Conservation (phyloP, 176 grass and related monocot genomes). For the Triticum aestivum region DNA sequence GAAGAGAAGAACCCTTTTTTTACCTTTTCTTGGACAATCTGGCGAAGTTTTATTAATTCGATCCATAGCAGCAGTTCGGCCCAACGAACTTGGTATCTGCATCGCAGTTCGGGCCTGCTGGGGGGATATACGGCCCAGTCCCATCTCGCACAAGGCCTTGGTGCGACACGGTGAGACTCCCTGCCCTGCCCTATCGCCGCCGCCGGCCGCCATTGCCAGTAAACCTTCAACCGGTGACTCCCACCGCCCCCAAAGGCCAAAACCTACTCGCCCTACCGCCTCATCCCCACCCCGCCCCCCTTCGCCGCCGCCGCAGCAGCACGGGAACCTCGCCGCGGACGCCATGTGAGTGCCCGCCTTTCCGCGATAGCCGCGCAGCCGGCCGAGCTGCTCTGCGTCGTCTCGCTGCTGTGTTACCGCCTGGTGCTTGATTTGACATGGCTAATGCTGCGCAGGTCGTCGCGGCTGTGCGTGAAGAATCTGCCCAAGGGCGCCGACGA, state of each 20-base stretch:
- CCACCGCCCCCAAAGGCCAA: background rate
- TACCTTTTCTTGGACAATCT: no score
- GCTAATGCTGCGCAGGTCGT: slow-evolving; percentile 40
- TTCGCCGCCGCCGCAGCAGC: background rate
- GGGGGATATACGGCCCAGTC: background rate
- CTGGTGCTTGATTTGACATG: background rate
- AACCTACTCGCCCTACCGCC: background rate
- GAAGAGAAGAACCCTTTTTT: no score
- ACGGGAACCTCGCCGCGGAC: background rate
- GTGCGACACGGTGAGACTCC: background rate
- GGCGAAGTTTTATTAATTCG: no score
- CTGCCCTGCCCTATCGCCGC: background rate
- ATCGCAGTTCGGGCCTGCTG: no score
- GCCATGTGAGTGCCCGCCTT: slow-evolving; percentile 8
- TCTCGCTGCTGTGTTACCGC: background rate
- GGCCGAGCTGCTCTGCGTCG: no score
- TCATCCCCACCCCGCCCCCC: no score
- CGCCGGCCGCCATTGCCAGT: background rate
- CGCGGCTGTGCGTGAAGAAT: slow-evolving; percentile 91
- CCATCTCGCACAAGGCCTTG: background rate
- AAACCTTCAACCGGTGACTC: background rate
- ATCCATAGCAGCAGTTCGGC: no score
- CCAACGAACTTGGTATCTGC: no score
- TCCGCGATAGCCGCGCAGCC: background rate
- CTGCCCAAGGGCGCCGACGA: slow-evolving; percentile 86